These are phyloP conservation scores for Coelastrella sp. DNA, from an alignment of 139 green algal genomes.

Conservation along the genomic window DNA sequence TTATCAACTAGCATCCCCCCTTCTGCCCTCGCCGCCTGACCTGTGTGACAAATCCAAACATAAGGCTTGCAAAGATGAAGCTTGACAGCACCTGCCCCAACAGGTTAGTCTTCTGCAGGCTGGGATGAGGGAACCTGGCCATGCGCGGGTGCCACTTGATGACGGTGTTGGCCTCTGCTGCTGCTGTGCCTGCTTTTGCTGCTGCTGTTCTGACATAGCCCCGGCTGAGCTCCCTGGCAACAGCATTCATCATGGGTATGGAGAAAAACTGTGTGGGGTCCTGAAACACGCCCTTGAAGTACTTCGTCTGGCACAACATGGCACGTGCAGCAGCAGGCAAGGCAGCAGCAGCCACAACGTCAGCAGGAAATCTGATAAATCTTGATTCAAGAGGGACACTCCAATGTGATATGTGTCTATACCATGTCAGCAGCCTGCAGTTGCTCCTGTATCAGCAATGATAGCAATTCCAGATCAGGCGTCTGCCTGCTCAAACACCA, in stretches of 20 bases:
- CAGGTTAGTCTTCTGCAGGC: slow-evolving; percentile 70
- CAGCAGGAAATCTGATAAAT: neutral
- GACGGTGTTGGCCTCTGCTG: neutral
- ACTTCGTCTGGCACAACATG: slow-evolving; percentile 62
- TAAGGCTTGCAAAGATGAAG: slow-evolving; percentile 94
- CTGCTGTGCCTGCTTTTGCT: neutral
- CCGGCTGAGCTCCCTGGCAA: slow-evolving; percentile 79
- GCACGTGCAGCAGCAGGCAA: neutral
- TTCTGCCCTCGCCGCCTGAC: neutral
- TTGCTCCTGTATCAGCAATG: no score
- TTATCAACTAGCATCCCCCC: neutral
- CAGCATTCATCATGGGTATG: slow-evolving; percentile 85
- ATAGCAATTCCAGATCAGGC: no score
- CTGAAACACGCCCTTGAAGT: slow-evolving; percentile 82
- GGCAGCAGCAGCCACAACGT: neutral
- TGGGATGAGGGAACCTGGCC: slow-evolving; percentile 85
- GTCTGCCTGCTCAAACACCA: no score
- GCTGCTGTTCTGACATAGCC: slow-evolving; percentile 25
- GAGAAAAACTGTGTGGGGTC: slow-evolving; percentile 69
- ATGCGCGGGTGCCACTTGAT: slow-evolving; percentile 64
- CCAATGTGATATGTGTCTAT: neutral
- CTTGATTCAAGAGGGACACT: neutral
- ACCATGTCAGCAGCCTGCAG: no score
- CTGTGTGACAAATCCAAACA: slow-evolving; percentile 93
- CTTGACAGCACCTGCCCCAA: slow-evolving; percentile 77